Conservation (phyloP, 2,329 filamentous ascomycete species). For the Arthroderma sp. region DNA sequence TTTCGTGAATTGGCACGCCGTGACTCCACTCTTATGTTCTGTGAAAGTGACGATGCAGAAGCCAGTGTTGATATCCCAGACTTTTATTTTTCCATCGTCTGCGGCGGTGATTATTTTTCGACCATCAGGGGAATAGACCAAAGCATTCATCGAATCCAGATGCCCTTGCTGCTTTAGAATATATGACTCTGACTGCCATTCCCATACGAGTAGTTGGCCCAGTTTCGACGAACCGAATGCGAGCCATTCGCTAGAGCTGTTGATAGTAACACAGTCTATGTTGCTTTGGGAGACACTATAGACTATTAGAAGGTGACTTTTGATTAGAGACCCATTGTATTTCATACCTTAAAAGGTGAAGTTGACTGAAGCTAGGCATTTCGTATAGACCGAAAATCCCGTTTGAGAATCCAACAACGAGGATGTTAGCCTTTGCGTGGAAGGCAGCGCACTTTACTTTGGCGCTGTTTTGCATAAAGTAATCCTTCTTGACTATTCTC, state of each 20-base stretch:
- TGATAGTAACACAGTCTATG: slow-evolving; percentile 89
- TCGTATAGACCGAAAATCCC: slow-evolving; percentile 91
- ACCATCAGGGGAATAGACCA: slow-evolving; percentile 88
- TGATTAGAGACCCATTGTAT: not conserved
- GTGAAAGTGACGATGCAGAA: slow-evolving; percentile 98
- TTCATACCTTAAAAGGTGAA: slow-evolving; percentile 60
- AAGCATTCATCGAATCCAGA: slow-evolving; percentile 86
- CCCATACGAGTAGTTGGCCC: slow-evolving; percentile 95
- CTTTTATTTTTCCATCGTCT: slow-evolving; percentile 96
- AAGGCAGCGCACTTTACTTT: slow-evolving; percentile 84
- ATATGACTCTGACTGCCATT: slow-evolving; percentile 99
- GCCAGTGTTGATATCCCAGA: slow-evolving; percentile 92
- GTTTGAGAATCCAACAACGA: slow-evolving; percentile 94
- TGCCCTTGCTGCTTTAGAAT: slow-evolving; percentile 97
- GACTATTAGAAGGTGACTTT: slow-evolving; percentile 13
- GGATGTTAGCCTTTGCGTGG: slow-evolving; percentile 72
- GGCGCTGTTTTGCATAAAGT: slow-evolving; percentile 83
- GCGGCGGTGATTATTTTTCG: slow-evolving; percentile 85
- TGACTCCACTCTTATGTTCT: slow-evolving; percentile 89
- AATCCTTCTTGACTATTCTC: slow-evolving; percentile 84
- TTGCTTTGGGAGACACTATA: slow-evolving; percentile 90
- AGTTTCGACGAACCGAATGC: slow-evolving; percentile 93
- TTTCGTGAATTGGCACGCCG: slow-evolving; percentile 84
- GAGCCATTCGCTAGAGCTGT: slow-evolving; percentile 89
- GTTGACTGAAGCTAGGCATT: slow-evolving; percentile 87